These are phyloP conservation scores for Diplodia mutila DNA, from an alignment of 2,329 filamentous ascomycete genomes.

Conservation along the genomic window DNA sequence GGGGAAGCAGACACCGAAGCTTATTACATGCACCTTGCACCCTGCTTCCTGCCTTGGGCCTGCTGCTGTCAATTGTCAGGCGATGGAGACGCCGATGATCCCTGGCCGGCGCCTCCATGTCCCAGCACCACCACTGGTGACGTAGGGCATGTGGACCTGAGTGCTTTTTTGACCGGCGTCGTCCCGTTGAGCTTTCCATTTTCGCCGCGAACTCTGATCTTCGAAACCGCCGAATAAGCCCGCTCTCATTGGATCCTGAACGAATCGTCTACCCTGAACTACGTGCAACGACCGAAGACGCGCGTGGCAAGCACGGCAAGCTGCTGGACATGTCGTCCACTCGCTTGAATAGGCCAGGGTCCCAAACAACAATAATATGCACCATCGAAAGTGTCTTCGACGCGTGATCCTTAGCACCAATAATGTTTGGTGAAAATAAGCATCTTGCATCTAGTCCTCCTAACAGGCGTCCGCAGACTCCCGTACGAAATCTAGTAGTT, in stretches of 20 bases:
- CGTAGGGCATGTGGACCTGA: constrained; percentile 12
- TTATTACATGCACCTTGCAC: neutral
- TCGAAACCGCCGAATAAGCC: neutral
- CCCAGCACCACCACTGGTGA: constrained; percentile 1
- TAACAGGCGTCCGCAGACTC: neutral
- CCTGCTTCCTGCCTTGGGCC: neutral
- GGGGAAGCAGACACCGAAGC: constrained; percentile 7
- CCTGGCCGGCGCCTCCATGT: neutral
- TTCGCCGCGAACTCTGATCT: neutral
- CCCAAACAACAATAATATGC: too few relatives aligned
- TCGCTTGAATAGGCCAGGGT: too few relatives aligned
- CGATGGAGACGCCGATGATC: neutral
- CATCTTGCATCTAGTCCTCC: neutral
- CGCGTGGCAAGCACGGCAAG: neutral
- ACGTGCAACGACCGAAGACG: neutral
- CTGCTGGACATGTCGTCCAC: too few relatives aligned
- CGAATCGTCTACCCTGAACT: neutral
- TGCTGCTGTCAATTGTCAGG: neutral
- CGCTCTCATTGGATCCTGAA: neutral
- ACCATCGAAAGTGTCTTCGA: neutral
- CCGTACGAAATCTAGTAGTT: neutral
- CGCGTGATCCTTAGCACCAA: neutral
- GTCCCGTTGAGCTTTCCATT: neutral
- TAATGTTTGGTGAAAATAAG: too few relatives aligned
- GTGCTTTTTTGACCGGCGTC: neutral